These are phyloP conservation scores for Tricholoma sp. DNA, from an alignment of 768 basidiomycete genomes.

Conservation along the genomic window DNA sequence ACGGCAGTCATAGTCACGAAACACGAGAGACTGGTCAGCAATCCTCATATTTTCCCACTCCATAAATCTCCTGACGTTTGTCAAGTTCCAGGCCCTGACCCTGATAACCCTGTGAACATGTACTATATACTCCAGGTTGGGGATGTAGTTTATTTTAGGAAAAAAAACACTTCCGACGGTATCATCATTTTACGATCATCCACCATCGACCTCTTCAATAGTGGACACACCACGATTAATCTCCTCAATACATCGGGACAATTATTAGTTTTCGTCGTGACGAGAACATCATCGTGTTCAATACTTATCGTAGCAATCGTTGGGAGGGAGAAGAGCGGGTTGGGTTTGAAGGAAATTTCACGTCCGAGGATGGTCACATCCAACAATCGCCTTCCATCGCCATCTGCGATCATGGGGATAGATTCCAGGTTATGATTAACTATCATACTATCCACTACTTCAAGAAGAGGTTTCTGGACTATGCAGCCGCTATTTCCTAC, in stretches of 20 bases:
- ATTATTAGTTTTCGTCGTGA: neutral
- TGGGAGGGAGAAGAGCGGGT: neutral
- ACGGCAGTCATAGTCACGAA: neutral
- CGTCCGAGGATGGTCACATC: neutral
- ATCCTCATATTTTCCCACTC: neutral
- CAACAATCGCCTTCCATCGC: neutral
- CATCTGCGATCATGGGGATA: neutral
- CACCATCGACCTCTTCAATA: neutral
- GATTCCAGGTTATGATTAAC: neutral
- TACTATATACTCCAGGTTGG: neutral
- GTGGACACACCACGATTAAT: neutral
- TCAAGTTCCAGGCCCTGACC: neutral
- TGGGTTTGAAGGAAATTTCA: neutral
- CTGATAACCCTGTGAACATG: neutral
- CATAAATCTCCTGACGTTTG: neutral
- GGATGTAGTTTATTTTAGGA: neutral
- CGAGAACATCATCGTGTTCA: neutral
- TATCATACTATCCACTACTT: neutral
- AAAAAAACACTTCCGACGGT: neutral
- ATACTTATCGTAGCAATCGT: neutral
- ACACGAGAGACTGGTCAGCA: neutral
- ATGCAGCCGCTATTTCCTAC: neutral
- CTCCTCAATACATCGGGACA: neutral
- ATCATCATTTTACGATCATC: neutral
- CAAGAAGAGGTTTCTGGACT: neutral